Base-by-base conservation (phyloP, 1,284 basidiomycete genomes). In the Inonotus hispidus region DNA sequence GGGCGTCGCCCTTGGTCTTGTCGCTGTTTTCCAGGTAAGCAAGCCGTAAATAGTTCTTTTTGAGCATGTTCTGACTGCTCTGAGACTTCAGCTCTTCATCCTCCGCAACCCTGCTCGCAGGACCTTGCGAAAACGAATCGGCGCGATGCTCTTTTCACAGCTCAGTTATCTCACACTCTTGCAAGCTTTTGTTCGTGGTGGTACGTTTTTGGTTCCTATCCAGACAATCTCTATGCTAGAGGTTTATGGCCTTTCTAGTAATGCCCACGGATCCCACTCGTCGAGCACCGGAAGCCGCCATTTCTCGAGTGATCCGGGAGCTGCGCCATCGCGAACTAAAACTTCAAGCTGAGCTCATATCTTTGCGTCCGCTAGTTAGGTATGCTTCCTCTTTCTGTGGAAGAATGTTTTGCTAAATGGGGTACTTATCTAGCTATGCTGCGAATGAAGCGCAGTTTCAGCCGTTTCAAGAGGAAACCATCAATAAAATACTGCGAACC, bases 51-150 rank as follows among this genome's bases (percentile, higher is more conserved):
- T 25, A 27, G 25, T 23, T 23, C 14, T 19, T 50, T 13, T 8
- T 46, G 32, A 41, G 35, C 1, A 13, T 37, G 25, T 43, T 14
- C 1, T 43, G 41, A 43, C 16, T 2, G 1, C 7, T n/a, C 5
- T 43, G 19, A 14, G 32, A 32, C 19, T 7, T 37, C 38, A 65
- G 64, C 64, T 70, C 25, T 66, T 74, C 56, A 67, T 75, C 21
- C 65, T 73, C 0, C 68, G 74, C 10, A 71, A 71, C 45, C 73
- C 73, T 0, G 74, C 73, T 2, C 66, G 72, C 37, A 59, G 69
- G n/a, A 69, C 68, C 8, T 66, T 75, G 4, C 66, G 74, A 14
- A 67, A 69, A 47, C 62, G 65, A 19, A 59, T 72, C 4, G 71
- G 71, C 6, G 59, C 66, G 19, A 43, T 74, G 41, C 67, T 68